These are phyloP conservation scores for Cladosporium sp. DNA, from an alignment of 2,329 filamentous ascomycete species.

Conservation along the genomic window DNA sequence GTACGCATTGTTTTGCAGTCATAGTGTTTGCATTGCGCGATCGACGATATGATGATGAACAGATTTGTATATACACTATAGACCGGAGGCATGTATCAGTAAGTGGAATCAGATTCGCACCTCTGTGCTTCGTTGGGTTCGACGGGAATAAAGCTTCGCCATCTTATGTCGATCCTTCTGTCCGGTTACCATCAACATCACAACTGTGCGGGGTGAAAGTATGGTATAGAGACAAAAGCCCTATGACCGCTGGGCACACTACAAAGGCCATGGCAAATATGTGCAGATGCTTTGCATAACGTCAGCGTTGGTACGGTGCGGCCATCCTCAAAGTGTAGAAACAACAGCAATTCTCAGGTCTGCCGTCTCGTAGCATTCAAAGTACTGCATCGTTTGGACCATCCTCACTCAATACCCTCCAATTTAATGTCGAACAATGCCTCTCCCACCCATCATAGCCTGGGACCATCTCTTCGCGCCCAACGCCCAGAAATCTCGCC, in stretches of 20 bases:
- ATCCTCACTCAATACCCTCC: neutral
- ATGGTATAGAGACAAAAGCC: neutral
- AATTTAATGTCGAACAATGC: neutral
- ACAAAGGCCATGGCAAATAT: neutral
- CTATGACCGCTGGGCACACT: neutral
- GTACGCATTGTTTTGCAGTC: conserved; percentile 1
- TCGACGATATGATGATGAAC: neutral
- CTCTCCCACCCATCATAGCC: conserved; percentile 18
- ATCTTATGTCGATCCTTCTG: neutral
- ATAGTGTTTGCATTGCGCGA: neutral
- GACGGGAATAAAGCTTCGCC: neutral
- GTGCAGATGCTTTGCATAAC: neutral
- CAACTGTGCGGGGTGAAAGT: neutral
- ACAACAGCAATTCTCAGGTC: neutral
- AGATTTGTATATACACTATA: neutral
- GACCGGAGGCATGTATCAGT: neutral
- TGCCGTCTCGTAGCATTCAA: neutral
- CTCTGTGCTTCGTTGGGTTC: neutral
- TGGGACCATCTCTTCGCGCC: conserved; percentile 27
- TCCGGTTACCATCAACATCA: neutral
- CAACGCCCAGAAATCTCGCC: conserved; percentile 28
- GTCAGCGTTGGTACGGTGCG: neutral
- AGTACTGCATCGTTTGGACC: neutral
- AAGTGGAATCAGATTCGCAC: no score
- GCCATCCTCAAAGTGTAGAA: neutral